Base-by-base conservation (phyloP, 768 basidiomycete genomes). In the Pulveroboletus ravenelii region DNA sequence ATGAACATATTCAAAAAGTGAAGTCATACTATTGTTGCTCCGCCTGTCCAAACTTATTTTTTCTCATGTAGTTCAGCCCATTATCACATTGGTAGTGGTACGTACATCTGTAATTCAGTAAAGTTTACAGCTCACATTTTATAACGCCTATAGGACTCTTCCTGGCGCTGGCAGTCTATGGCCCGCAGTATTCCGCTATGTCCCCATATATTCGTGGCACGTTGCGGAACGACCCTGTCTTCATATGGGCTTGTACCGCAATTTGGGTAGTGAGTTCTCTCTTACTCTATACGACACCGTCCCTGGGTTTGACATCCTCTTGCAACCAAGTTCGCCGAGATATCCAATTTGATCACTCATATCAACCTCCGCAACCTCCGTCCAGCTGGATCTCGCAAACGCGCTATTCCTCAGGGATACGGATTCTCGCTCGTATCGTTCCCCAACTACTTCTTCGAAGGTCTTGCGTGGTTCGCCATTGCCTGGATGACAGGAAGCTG, bases 401-500 rank as follows among this genome's bases (percentile, higher is more conserved):
- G 95, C 42, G 85, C 78, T n/a, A 86, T 96, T 58, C 96, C 96
- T 0, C 71, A 75, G n/a, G 95, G 96, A 23, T 95, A 93, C 57
- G 94, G 93, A 6, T 99, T 97, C 72, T 74, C 82, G 47, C 70
- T 80, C n/a, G 78, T 94, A 36, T 87, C 90, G 6, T 88, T 80
- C 74, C 92, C 95, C 14, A 97, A 99, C 69, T 99, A 99, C 72
- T 84, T 89, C 65, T 97, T 94, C 62, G 96, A 99, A 71, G 77
- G 72, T 8, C 52, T 95, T 23, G 85, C 73, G 0, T 96, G 95
- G 90, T 61, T 74, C 5, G 73, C 78, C 14, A 75, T 96, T 44
- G 77, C 77, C 20, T 74, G 74, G 18, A 84, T 98, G 83, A 93
- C 93, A 2, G 80, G 84, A 29, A 89, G 85, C 61, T 72, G 79